These are phyloP conservation scores for Pythium chondricola DNA, from an alignment of 352 stramenopile species.

Conservation along the genomic window DNA sequence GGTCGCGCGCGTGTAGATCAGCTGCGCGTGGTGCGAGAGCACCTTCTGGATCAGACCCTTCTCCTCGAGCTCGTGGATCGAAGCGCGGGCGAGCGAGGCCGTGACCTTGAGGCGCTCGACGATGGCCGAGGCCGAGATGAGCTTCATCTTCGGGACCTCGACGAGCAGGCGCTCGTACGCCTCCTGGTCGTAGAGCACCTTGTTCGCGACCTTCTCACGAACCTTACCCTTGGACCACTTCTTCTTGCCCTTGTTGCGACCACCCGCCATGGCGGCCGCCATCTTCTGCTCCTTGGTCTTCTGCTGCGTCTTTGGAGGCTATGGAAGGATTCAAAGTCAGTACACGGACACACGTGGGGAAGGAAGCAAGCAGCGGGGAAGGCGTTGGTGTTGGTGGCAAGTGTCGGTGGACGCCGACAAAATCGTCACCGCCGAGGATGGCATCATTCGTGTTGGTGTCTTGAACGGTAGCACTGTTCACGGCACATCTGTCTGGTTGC, in stretches of 20 bases:
- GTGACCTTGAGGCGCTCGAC: constrained; percentile 99
- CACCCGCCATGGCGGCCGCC: constrained; percentile 97
- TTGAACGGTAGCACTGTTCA: too few relatives aligned
- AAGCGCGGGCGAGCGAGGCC: constrained; percentile 94
- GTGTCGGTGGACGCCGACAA: background rate
- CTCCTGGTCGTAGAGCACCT: constrained; percentile 99
- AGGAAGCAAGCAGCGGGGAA: background rate
- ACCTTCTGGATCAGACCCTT: constrained; percentile 95
- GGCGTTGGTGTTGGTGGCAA: background rate
- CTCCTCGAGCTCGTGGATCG: constrained; percentile 91
- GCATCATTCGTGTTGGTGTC: too few relatives aligned
- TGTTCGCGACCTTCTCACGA: constrained; percentile 99
- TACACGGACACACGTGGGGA: background rate
- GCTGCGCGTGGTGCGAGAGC: constrained; percentile 93
- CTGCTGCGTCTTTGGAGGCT: constrained; percentile 99
- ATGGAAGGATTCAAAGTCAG: constrained; percentile 4
- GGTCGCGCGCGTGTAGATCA: constrained; percentile 98
- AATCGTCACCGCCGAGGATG: too few relatives aligned
- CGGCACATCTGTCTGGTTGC: too few relatives aligned
- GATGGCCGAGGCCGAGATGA: constrained; percentile 98
- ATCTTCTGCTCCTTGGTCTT: constrained; percentile 99
- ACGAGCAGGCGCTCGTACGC: constrained; percentile 96
- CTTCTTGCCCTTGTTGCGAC: constrained; percentile 99
- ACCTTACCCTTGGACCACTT: constrained; percentile 99
- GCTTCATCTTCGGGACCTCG: constrained; percentile 99